phyloP scores from a whole-genome alignment of 2,329 filamentous ascomycete genomes.

The Drechslerella coelobrocha region DNA sequence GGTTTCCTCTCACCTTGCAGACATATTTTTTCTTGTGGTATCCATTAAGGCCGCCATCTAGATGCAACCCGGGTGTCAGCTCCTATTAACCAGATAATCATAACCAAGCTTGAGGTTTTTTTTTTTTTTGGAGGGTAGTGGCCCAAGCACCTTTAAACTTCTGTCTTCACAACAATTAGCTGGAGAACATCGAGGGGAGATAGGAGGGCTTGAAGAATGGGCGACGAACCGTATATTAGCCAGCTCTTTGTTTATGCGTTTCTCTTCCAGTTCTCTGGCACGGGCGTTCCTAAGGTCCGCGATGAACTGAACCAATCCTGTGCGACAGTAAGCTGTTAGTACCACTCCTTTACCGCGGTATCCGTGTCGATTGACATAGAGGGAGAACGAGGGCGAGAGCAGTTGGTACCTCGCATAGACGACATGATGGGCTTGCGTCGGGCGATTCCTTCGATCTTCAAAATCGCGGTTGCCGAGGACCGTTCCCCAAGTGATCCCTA shows the following conservation, averaged over 20 bases:
- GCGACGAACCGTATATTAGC: constrained; percentile 82
- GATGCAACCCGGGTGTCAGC: constrained; percentile 16
- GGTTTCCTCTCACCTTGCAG: constrained; percentile 75
- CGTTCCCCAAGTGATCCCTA: not conserved
- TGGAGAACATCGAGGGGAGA: not conserved
- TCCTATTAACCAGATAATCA: constrained; percentile 4
- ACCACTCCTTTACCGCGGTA: constrained; percentile 3
- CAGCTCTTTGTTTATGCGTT: constrained; percentile 98
- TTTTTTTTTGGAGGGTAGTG: not conserved
- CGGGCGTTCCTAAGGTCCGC: constrained; percentile 93
- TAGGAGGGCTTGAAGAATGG: not conserved
- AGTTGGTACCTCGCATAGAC: constrained; percentile 55
- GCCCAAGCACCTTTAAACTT: constrained; percentile 80
- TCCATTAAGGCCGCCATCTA: constrained; percentile 85
- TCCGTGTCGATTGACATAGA: not conserved
- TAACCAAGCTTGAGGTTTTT: constrained; percentile 10
- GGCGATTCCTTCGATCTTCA: constrained; percentile 18
- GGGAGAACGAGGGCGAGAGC: not conserved
- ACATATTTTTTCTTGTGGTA: constrained; percentile 99
- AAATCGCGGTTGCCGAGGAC: constrained; percentile 26
- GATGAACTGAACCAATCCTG: constrained; percentile 94
- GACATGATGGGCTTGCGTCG: constrained; percentile 53
- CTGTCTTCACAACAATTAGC: constrained; percentile 65
- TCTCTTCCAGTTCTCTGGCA: constrained; percentile 94
- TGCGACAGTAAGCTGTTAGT: constrained; percentile 20